Evolutionary conservation across 2,329 filamentous ascomycete species (phyloP), one percentile per base, ranked within the genome.

Genomic region (Pyrenophora tritici-repentis): DNA sequence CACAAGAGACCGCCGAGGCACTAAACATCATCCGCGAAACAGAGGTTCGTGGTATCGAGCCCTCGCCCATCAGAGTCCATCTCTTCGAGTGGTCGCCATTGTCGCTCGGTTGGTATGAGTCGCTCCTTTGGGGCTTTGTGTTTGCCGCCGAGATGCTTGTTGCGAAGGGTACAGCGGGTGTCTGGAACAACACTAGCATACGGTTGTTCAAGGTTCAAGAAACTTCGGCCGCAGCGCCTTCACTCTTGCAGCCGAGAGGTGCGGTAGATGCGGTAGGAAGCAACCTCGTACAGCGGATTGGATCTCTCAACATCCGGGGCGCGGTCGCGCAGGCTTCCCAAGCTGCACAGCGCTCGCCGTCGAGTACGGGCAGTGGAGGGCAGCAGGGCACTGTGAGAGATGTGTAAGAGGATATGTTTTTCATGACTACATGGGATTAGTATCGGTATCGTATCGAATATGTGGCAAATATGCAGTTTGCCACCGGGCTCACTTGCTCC

Each of bases 21-120:
- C 54, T 78, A 67, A 38, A 76, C 36, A 80, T 77, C 20, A 85
- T 90, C 53, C 80, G 79, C 51, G 78, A 81, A 14, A 81, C 88
- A 1, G 80, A 83, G 42, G 78, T 95, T 36, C 81, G 85, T 8
- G 87, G 85, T 7, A 84, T 96, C 32, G 91, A 96, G 38, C 83
- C 89, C 1, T 86, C 86, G 1, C 81, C 88, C 0, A 82, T 90
- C 44, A 83, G 89, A 26, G 87, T 94, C 13, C 92, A 97, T 68
- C 87, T 90, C 12, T 97, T 97, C 66, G 91, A 96, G 75, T 97
- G 93, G 93, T 93, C 91, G 3, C 87, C 90, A 0, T 79, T 96
- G 29, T 89, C 90, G 0, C 80, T 97, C 42, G 93, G 92, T 41
- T 97, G 94, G 94, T 97, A 97, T 72, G 91, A 97, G 73, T 93